Evolutionary conservation across 1,284 basidiomycete genomes (phyloP).

Genomic region (Salmacisia buchloeana): DNA sequence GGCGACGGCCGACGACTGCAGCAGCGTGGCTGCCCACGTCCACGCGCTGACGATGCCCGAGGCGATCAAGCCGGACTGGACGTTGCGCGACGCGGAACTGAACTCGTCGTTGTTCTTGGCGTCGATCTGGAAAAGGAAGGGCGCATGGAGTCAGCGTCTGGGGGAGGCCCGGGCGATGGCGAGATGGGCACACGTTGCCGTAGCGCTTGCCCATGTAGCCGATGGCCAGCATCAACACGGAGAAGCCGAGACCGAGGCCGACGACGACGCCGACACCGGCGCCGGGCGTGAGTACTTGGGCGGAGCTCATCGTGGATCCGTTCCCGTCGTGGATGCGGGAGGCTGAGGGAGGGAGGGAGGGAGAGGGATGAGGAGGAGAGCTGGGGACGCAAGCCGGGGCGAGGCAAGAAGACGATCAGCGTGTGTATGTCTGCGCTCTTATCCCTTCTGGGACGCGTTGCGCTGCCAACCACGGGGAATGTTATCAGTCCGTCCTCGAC

Average conservation of each 20-base stretch:
- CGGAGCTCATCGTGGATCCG: conserved; percentile 10
- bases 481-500: too few relatives aligned
- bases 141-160: too few relatives aligned
- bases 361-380: background rate
- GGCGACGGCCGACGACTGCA: conserved; percentile 63
- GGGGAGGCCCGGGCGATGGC: too few relatives aligned
- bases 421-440: too few relatives aligned
- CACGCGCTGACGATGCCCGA: conserved; percentile 68
- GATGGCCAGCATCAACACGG: conserved; percentile 38
- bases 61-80: conserved; percentile 80
- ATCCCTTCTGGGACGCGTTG: too few relatives aligned
- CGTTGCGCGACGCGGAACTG: conserved; percentile 38
- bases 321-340: background rate
- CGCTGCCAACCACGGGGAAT: too few relatives aligned
- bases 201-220: conserved; percentile 40
- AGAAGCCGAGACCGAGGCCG: conserved; percentile 40
- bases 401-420: too few relatives aligned
- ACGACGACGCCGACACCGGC: conserved; percentile 48
- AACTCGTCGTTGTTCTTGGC: conserved; percentile 45
- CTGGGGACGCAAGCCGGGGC: background rate
- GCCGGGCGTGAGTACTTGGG: conserved; percentile 33
- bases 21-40: conserved; percentile 56
- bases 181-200: conserved; percentile 20
- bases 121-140: conserved; percentile 1
- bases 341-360: background rate